Percentiles rank a stretch among this genome's conserved stretches.
phyloP scores from a whole-genome alignment of 768 basidiomycete species.

The Mycena leptocephala region DNA sequence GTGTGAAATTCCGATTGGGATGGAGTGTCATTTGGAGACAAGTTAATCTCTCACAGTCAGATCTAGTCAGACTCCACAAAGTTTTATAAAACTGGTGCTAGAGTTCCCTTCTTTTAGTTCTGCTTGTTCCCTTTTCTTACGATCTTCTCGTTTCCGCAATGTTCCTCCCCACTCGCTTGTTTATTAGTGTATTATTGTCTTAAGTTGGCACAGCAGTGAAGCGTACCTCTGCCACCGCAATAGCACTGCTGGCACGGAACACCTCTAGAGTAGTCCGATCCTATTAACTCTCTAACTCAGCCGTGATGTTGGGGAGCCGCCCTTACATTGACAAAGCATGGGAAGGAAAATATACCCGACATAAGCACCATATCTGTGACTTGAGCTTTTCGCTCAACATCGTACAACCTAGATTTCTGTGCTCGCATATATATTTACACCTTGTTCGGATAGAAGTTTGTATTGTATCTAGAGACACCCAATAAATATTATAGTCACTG shows the following conservation, averaged over 20 bases:
- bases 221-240: slow-evolving; percentile 52
- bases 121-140: no score
- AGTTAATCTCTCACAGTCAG: no score
- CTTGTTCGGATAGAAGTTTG: slow-evolving; percentile 1
- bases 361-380: slow-evolving; percentile 50
- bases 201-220: slow-evolving; percentile 36
- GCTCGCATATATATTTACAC: slow-evolving; percentile 1
- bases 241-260: slow-evolving; percentile 61
- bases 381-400: slow-evolving; percentile 49
- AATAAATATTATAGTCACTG: background rate
- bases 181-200: background rate
- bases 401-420: background rate
- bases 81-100: no score
- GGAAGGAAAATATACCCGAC: slow-evolving; percentile 41
- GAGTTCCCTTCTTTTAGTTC: no score
- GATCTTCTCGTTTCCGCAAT: no score
- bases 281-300: slow-evolving; percentile 52
- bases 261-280: slow-evolving; percentile 60
- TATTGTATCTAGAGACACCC: background rate
- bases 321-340: slow-evolving; percentile 63
- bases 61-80: no score
- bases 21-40: no score
- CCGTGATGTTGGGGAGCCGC: slow-evolving; percentile 65
- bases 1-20: no score
- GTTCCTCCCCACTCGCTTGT: slow-evolving; percentile 8